Evolutionary conservation across 2,329 filamentous ascomycete species (phyloP), one percentile per base, ranked within the genome.

Genomic region (Trichophyton schoenleinii): DNA sequence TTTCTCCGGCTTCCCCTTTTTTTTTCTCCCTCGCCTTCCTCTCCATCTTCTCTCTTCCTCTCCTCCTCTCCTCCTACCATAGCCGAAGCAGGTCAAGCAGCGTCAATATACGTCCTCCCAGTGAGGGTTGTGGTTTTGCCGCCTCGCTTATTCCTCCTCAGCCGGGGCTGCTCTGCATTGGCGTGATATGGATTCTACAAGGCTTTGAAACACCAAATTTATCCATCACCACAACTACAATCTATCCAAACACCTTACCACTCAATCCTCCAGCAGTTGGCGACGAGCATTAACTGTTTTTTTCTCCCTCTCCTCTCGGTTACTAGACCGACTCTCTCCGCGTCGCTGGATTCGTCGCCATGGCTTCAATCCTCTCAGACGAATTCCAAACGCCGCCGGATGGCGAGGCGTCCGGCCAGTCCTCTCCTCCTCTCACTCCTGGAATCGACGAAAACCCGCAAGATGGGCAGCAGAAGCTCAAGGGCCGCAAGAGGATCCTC

Each of bases 401-500:
- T 52, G 62, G 65, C 13, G 66, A 67, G 57, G 72, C 73, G 13
- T 55, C 52, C 28, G 31, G 52, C 28, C 15, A 55, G 13, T 36
- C 52, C 13, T 55, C 52, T 9, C n/a, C n/a, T 5, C 52, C 52
- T 8, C 52, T 20, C 52, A 55, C 52, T 3, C 52, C 52, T 7
- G 52, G 52, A 18, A 7, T 36, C 52, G 52, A 36, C 7, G 52
- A 31, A 13, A 36, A 8, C 11, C 28, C 20, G 13, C 52, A 11
- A 20, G 52, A 44, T 25, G 31, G 20, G n/a, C 74, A 73, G 2
- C 78, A 77, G 28, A 89, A 87, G 73, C 78, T 82, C 61, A 90
- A 86, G 71, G 82, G 84, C 60, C 83, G 87, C 55, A 83, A 86
- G 67, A 83, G 86, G 63, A 74, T 95, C 38, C 77, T 95, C 18